These are phyloP conservation scores for Actinidia polygama DNA, from an alignment of 179 eudicot species.

Conservation along the genomic window DNA sequence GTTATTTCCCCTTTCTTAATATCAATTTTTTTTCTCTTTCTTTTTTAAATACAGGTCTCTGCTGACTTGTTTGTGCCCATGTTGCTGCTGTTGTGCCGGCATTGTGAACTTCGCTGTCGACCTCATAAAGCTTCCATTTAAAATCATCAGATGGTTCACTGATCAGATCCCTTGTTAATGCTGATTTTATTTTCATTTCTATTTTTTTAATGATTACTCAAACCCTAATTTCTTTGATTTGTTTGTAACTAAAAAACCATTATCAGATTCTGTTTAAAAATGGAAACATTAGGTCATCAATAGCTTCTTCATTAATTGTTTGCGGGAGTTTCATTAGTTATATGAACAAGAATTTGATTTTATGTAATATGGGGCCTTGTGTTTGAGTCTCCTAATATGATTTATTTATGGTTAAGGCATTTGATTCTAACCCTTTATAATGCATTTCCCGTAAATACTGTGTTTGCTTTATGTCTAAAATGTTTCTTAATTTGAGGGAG, in stretches of 20 bases:
- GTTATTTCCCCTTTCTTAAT: neutral
- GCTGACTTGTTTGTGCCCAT: conserved; percentile 66
- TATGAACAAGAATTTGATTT: neutral
- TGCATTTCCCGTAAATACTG: no score
- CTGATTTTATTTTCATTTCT: neutral
- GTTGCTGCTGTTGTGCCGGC: conserved; percentile 59
- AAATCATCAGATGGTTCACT: conserved; percentile 54
- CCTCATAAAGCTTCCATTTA: conserved; percentile 54
- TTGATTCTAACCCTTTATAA: neutral
- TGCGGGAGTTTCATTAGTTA: neutral
- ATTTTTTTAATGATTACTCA: neutral
- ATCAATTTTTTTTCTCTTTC: neutral
- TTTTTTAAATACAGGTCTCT: conserved; percentile 42
- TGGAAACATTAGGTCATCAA: no score
- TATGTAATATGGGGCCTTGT: neutral
- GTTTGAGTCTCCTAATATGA: neutral
- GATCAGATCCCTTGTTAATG: conserved; percentile 58
- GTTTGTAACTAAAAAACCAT: neutral
- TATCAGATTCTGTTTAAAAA: neutral
- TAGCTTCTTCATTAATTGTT: no score
- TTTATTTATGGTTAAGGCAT: neutral
- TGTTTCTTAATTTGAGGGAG: no score
- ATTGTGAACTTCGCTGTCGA: conserved; percentile 61
- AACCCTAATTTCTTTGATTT: neutral
- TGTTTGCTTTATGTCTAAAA: no score